Conservation (phyloP, 495 filamentous ascomycete genomes). For the Parathielavia hyrcaniae region DNA sequence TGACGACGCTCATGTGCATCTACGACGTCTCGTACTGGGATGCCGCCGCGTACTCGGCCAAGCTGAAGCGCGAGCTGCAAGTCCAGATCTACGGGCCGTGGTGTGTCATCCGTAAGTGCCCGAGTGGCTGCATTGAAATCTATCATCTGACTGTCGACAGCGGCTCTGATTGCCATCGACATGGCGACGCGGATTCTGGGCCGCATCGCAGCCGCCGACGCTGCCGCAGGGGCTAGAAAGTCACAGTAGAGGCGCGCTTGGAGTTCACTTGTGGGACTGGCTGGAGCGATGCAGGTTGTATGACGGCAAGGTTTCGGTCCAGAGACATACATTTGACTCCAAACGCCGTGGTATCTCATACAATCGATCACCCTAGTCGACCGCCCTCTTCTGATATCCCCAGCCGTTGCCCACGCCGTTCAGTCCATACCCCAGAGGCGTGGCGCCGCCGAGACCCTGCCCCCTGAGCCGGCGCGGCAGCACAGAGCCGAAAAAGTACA, state of each 20-base stretch:
- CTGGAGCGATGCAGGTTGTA: neutral
- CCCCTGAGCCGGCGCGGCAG: slow-evolving; percentile 50
- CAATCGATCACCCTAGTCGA: slow-evolving; percentile 37
- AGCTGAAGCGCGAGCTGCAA: slow-evolving; percentile 47
- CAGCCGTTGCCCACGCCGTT: slow-evolving; percentile 48
- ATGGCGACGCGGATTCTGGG: slow-evolving; percentile 38
- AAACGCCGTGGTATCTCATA: slow-evolving; percentile 16
- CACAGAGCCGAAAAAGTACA: slow-evolving; percentile 59
- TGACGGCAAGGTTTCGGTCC: neutral
- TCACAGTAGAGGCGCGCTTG: neutral
- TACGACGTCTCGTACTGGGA: slow-evolving; percentile 50
- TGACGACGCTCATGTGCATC: slow-evolving; percentile 67
- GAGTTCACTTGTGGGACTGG: neutral
- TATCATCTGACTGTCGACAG: slow-evolving; percentile 21
- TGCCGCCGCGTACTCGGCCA: slow-evolving; percentile 37
- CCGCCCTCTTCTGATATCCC: slow-evolving; percentile 46
- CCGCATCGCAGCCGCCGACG: slow-evolving; percentile 35
- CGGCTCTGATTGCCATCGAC: slow-evolving; percentile 35
- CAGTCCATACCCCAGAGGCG: slow-evolving; percentile 46
- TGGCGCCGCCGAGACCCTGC: slow-evolving; percentile 48
- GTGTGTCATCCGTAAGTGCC: slow-evolving; percentile 60
- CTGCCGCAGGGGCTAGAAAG: slow-evolving; percentile 15
- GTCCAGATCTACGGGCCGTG: slow-evolving; percentile 63
- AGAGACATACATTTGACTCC: neutral
- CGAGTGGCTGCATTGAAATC: neutral